Evolutionary conservation across 371 early-diverging fungal genomes (phyloP).

Genomic region (Vairimorpha necatrix): DNA sequence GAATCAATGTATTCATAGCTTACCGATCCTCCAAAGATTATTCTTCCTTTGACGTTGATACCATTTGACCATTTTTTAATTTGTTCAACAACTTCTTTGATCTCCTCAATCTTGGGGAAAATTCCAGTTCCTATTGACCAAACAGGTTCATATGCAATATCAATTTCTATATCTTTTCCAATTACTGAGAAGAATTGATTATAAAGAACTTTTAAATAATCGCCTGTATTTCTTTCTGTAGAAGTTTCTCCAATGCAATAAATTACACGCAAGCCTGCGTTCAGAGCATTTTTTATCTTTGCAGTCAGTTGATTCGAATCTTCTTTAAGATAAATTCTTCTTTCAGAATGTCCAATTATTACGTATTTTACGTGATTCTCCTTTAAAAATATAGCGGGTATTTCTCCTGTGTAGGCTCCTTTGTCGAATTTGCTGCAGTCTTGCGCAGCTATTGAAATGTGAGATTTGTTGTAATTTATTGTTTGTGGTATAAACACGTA

Average conservation of each 20-base stretch:
- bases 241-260: slow-evolving; percentile 92
- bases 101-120: slow-evolving; percentile 84
- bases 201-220: slow-evolving; percentile 77
- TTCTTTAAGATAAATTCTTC: slow-evolving; percentile 83
- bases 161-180: slow-evolving; percentile 68
- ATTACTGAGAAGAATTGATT: slow-evolving; percentile 76
- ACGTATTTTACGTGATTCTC: slow-evolving; percentile 86
- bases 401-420: slow-evolving; percentile 96
- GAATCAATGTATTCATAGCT: slow-evolving; percentile 74
- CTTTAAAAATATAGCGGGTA: slow-evolving; percentile 84
- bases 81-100: slow-evolving; percentile 45
- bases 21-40: slow-evolving; percentile 90
- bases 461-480: slow-evolving; percentile 58
- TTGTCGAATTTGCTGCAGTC: slow-evolving; percentile 74
- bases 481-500: slow-evolving; percentile 71
- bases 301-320: slow-evolving; percentile 70
- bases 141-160: slow-evolving; percentile 98
- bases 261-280: slow-evolving; percentile 79
- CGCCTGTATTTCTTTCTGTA: slow-evolving; percentile 78
- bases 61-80: slow-evolving; percentile 43
- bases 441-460: slow-evolving; percentile 85
- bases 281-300: slow-evolving; percentile 79
- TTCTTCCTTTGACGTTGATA: slow-evolving; percentile 67
- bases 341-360: slow-evolving; percentile 97
- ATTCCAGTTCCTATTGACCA: slow-evolving; percentile 99